phyloP scores from a whole-genome alignment of 805 yeast species.

The Sungouiella thailandica region DNA sequence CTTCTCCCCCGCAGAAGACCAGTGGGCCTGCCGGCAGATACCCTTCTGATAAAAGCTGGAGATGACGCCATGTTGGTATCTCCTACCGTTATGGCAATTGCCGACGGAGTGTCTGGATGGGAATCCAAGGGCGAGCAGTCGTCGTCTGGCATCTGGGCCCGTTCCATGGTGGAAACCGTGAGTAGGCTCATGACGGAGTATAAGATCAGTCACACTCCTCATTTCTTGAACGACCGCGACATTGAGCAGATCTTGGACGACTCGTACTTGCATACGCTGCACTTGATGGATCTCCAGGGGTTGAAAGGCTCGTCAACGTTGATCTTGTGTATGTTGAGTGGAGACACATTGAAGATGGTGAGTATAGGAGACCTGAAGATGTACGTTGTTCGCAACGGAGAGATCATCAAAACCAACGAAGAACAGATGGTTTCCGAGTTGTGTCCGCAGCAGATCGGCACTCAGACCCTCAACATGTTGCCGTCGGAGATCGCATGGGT shows the following conservation, averaged over 20 bases:
- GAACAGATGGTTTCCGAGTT: slow-evolving; percentile 43
- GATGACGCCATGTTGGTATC: slow-evolving; percentile 56
- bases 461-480: slow-evolving; percentile 36
- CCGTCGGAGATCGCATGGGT: slow-evolving; percentile 49
- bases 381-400: slow-evolving; percentile 43
- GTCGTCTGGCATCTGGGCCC: slow-evolving; percentile 48
- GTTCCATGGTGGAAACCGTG: slow-evolving; percentile 48
- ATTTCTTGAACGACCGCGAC: slow-evolving; percentile 36
- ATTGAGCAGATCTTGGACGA: slow-evolving; percentile 42
- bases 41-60: slow-evolving; percentile 48
- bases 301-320: slow-evolving; percentile 48
- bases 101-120: slow-evolving; percentile 59
- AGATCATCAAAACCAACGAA: slow-evolving; percentile 37
- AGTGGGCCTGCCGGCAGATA: slow-evolving; percentile 48
- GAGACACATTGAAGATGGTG: slow-evolving; percentile 40
- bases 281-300: slow-evolving; percentile 45
- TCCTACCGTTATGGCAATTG: slow-evolving; percentile 48
- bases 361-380: slow-evolving; percentile 51
- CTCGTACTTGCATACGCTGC: slow-evolving; percentile 43
- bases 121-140: slow-evolving; percentile 38
- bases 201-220: slow-evolving; percentile 34
- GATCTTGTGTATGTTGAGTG: slow-evolving; percentile 43
- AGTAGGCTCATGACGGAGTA: slow-evolving; percentile 43
- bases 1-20: slow-evolving; percentile 47
- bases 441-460: slow-evolving; percentile 54